These are phyloP conservation scores for Hypocrella siamensis DNA, from an alignment of 2,329 filamentous ascomycete species.

Conservation along the genomic window DNA sequence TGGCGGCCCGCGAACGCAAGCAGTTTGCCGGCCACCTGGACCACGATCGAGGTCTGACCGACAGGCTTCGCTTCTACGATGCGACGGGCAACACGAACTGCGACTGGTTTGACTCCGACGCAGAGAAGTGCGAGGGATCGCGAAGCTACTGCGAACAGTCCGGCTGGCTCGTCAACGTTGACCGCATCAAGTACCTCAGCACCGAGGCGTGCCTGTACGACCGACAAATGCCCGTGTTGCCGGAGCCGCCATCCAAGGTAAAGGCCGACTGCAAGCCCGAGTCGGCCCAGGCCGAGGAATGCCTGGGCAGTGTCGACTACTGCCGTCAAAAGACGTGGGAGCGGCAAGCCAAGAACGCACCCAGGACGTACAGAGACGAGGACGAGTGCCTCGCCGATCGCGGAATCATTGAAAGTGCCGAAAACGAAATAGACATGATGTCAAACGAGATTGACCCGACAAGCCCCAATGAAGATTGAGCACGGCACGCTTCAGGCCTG, in stretches of 20 bases:
- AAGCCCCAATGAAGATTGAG: no score
- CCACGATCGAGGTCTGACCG: background rate
- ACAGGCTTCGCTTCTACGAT: background rate
- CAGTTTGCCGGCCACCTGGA: background rate
- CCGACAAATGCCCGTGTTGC: background rate
- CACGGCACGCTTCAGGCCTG: no score
- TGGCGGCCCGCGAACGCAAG: background rate
- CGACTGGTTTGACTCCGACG: background rate
- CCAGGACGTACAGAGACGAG: background rate
- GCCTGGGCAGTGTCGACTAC: background rate
- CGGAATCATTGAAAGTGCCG: no score
- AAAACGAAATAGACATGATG: no score
- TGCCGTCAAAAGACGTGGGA: background rate
- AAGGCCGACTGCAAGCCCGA: background rate
- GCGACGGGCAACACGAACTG: background rate
- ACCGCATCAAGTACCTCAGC: background rate
- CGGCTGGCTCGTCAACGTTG: background rate
- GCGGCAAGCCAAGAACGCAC: background rate
- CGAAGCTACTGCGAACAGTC: background rate
- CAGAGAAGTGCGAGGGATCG: background rate
- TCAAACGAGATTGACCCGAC: no score
- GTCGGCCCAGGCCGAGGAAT: background rate
- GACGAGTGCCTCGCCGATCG: background rate
- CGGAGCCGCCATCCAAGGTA: background rate
- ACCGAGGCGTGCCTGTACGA: background rate